Evolutionary conservation across 176 grass and related monocot species (phyloP).

Genomic region (Cenchrus purpureus): DNA sequence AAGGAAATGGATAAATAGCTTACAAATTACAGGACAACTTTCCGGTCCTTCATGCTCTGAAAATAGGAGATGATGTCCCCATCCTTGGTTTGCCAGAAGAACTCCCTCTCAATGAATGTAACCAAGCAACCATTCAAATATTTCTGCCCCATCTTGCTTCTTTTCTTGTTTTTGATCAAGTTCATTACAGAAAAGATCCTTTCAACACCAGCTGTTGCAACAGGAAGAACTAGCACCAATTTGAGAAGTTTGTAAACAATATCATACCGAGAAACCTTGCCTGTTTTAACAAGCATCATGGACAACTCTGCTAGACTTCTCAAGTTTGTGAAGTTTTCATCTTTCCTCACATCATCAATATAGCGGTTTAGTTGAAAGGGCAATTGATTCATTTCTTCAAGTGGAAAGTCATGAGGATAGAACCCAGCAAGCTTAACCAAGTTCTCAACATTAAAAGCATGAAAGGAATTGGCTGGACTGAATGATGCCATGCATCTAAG

Average conservation of each 20-base stretch:
- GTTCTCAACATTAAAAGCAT: neutral
- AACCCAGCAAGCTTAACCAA: neutral
- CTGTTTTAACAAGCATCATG: neutral
- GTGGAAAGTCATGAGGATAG: neutral
- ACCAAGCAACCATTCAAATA: neutral
- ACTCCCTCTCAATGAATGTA: neutral
- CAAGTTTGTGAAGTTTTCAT: neutral
- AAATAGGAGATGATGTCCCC: neutral
- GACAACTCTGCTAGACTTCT: neutral
- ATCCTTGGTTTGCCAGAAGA: neutral
- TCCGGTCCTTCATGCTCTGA: neutral
- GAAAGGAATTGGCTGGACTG: neutral
- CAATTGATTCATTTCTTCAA: neutral
- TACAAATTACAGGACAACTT: constrained; percentile 2
- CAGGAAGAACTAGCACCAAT: neutral
- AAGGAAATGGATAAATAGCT: neutral
- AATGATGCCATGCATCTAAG: neutral
- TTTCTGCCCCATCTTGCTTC: neutral
- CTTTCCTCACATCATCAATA: neutral
- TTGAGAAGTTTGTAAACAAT: neutral
- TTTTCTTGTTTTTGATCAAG: neutral
- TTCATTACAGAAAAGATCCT: constrained; percentile 4
- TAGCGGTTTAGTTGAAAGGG: neutral
- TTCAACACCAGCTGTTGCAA: neutral
- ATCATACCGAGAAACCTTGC: neutral